Conservation (phyloP, 208 protist species). For the Acanthamoeba lugdunensis region DNA sequence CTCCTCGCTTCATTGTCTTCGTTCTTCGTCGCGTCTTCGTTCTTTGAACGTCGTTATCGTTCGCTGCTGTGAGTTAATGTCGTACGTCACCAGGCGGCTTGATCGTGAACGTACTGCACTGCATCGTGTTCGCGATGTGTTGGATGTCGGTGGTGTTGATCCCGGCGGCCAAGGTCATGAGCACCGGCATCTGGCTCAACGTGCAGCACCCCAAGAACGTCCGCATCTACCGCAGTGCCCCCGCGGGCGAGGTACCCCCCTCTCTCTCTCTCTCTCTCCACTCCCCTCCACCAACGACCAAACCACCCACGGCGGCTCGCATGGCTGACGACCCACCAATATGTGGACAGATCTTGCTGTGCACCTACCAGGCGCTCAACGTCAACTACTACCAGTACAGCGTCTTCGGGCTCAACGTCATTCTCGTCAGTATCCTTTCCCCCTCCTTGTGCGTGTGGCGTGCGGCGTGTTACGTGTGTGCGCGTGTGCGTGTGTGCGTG, state of each 20-base stretch:
- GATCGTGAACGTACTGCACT: conserved; percentile 46
- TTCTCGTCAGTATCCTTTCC: conserved; percentile 68
- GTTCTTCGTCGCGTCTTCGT: too few species aligned
- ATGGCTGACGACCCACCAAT: too few species aligned
- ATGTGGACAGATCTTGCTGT: conserved; percentile 47
- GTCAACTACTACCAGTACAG: conserved; percentile 83
- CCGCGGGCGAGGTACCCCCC: not conserved
- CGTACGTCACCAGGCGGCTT: conserved; percentile 1
- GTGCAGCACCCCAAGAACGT: conserved; percentile 26
- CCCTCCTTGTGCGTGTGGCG: too few species aligned
- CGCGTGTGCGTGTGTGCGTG: not conserved
- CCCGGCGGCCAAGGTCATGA: conserved; percentile 81
- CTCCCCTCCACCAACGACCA: too few species aligned
- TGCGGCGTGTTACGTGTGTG: not conserved
- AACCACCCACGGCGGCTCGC: not conserved
- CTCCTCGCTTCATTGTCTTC: not conserved
- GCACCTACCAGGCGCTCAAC: conserved; percentile 78
- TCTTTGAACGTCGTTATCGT: too few species aligned
- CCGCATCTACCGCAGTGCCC: not conserved
- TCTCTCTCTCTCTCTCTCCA: too few species aligned
- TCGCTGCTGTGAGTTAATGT: too few species aligned
- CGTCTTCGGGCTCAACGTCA: conserved; percentile 83
- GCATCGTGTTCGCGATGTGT: conserved; percentile 61
- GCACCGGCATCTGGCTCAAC: conserved; percentile 5
- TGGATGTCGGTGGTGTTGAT: conserved; percentile 84